These are phyloP conservation scores for Xylaria sp. DNA, from an alignment of 2,329 filamentous ascomycete genomes.

Conservation along the genomic window DNA sequence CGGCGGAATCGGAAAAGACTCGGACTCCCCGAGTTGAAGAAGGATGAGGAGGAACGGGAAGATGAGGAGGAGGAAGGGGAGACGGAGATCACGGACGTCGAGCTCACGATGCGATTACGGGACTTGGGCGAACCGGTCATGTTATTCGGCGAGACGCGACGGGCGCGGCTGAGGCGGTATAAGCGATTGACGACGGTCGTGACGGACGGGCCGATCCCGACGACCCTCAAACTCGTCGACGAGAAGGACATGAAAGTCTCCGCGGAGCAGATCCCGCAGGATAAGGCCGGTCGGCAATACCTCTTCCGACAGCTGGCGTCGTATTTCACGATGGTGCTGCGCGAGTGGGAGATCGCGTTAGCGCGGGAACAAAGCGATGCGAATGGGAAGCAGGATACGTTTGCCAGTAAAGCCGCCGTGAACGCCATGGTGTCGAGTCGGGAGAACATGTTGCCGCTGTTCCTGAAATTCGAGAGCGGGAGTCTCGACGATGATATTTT, in stretches of 20 bases:
- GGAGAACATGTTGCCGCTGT: constrained; percentile 83
- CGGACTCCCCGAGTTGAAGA: constrained; percentile 64
- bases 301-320: constrained; percentile 84
- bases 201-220: constrained; percentile 77
- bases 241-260: constrained; percentile 86
- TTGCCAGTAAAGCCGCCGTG: constrained; percentile 74
- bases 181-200: constrained; percentile 57
- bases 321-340: constrained; percentile 94
- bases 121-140: constrained; percentile 65
- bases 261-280: constrained; percentile 53
- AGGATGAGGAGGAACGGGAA: constrained; percentile 38
- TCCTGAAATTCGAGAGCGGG: constrained; percentile 78
- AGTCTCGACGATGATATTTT: constrained; percentile 76
- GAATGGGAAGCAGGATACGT: constrained; percentile 44
- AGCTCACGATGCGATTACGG: constrained; percentile 63
- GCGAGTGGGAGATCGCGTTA: constrained; percentile 78
- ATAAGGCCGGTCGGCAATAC: constrained; percentile 61
- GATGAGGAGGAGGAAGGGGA: constrained; percentile 40
- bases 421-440: constrained; percentile 81
- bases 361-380: constrained; percentile 49
- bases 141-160: constrained; percentile 78
- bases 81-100: constrained; percentile 66
- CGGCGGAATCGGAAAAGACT: constrained; percentile 66
- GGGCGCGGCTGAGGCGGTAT: constrained; percentile 64
- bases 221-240: constrained; percentile 70